Evolutionary conservation across 1,139 yeast species (phyloP).

Genomic region (Candida pseudoviswanathii): DNA sequence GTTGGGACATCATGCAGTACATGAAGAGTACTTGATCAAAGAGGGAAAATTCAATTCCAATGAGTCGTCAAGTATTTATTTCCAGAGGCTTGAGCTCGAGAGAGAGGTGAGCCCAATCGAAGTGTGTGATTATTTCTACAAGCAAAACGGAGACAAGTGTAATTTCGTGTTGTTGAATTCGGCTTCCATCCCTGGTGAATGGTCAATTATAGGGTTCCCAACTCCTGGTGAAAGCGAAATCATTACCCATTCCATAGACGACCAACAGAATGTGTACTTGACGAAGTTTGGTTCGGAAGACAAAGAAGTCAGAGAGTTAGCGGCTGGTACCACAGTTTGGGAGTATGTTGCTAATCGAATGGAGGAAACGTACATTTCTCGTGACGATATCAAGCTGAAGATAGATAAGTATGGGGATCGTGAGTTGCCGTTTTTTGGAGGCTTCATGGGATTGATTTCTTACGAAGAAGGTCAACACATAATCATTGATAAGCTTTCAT

Average conservation of each 20-base stretch:
- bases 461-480: conserved; percentile 79
- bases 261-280: conserved; percentile 22
- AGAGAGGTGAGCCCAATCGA: conserved; percentile 36
- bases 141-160: conserved; percentile 16
- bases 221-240: conserved; percentile 52
- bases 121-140: conserved; percentile 49
- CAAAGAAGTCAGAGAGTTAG: conserved; percentile 11
- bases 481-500: conserved; percentile 31
- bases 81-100: conserved; percentile 22
- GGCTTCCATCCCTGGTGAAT: conserved; percentile 78
- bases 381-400: conserved; percentile 21
- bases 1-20: conserved; percentile 15
- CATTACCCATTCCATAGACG: conserved; percentile 65
- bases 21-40: conserved; percentile 15
- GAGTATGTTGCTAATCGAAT: conserved; percentile 25
- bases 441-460: conserved; percentile 79
- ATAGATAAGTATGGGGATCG: conserved; percentile 18
- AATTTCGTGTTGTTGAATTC: conserved; percentile 69
- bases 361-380: conserved; percentile 23
- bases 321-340: conserved; percentile 22
- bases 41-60: conserved; percentile 12
- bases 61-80: conserved; percentile 12
- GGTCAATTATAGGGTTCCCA: conserved; percentile 85
- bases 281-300: conserved; percentile 19
- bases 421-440: conserved; percentile 81